phyloP scores from a whole-genome alignment of 768 basidiomycete genomes.

The Kwoniella sp. region DNA sequence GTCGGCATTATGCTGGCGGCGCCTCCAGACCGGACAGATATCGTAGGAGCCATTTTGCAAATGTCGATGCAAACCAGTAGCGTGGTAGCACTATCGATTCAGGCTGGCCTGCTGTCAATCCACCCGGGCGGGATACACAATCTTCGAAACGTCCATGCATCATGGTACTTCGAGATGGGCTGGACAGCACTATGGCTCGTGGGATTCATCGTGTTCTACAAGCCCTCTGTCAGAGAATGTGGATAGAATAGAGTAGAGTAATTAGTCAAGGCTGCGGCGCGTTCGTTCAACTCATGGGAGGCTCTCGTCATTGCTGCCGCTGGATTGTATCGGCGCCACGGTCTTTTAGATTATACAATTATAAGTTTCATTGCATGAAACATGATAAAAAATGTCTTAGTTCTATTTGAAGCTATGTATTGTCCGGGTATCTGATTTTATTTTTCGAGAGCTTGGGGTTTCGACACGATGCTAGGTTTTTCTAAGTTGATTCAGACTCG shows the following conservation, averaged over 20 bases:
- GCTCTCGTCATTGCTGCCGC: too few relatives aligned
- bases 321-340: too few relatives aligned
- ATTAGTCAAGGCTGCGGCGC: too few relatives aligned
- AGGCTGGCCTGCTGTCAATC: conserved; percentile 38
- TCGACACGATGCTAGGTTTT: too few relatives aligned
- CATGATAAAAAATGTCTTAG: too few relatives aligned
- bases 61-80: conserved; percentile 33
- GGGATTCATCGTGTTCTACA: conserved; percentile 31
- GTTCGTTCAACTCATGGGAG: too few relatives aligned
- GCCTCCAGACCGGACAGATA: conserved; percentile 37
- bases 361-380: too few relatives aligned
- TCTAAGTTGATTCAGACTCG: neutral
- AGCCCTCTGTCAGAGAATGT: neutral
- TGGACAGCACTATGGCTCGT: conserved; percentile 29
- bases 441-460: too few relatives aligned
- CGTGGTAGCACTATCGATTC: conserved; percentile 37
- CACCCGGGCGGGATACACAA: conserved; percentile 26
- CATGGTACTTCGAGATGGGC: conserved; percentile 34
- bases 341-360: too few relatives aligned
- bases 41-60: conserved; percentile 43
- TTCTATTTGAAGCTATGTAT: too few relatives aligned
- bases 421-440: too few relatives aligned
- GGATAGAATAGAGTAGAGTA: too few relatives aligned
- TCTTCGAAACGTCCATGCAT: conserved; percentile 28
- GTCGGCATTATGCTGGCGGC: conserved; percentile 41